Evolutionary conservation across 768 basidiomycete genomes (phyloP).

Genomic region (Paxillus involutus): DNA sequence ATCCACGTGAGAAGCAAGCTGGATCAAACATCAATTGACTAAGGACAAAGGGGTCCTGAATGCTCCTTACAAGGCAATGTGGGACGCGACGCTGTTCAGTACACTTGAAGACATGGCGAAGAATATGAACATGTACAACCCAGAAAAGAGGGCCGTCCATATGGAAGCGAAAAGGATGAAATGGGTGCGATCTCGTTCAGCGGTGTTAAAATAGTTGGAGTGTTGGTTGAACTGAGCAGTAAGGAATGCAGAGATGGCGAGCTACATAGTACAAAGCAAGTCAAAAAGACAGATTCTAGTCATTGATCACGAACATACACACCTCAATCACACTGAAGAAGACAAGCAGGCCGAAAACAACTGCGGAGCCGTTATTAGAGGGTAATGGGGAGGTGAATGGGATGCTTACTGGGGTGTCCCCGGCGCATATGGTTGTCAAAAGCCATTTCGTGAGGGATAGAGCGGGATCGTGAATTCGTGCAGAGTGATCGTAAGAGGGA

Average conservation of each 20-base stretch:
- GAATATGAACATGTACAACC: conserved; percentile 56
- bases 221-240: conserved; percentile 56
- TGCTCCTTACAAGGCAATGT: conserved; percentile 57
- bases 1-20: conserved; percentile 75
- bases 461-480: conserved; percentile 29
- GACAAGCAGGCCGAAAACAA: conserved; percentile 49
- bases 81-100: conserved; percentile 61
- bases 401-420: conserved; percentile 54
- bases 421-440: conserved; percentile 43
- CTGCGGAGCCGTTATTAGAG: conserved; percentile 36
- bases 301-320: conserved; percentile 32
- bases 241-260: conserved; percentile 74
- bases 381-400: not conserved
- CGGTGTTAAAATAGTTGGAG: conserved; percentile 47
- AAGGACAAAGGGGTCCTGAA: not conserved
- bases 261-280: conserved; percentile 39
- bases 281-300: not conserved
- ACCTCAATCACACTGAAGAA: conserved; percentile 71
- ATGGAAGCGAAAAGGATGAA: conserved; percentile 70
- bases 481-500: conserved; percentile 16
- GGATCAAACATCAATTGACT: conserved; percentile 5
- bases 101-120: conserved; percentile 45
- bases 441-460: conserved; percentile 28
- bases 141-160: conserved; percentile 65
- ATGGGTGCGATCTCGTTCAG: conserved; percentile 61